Conservation (phyloP, 2,329 filamentous ascomycete species). For the Penicillium glabrum region DNA sequence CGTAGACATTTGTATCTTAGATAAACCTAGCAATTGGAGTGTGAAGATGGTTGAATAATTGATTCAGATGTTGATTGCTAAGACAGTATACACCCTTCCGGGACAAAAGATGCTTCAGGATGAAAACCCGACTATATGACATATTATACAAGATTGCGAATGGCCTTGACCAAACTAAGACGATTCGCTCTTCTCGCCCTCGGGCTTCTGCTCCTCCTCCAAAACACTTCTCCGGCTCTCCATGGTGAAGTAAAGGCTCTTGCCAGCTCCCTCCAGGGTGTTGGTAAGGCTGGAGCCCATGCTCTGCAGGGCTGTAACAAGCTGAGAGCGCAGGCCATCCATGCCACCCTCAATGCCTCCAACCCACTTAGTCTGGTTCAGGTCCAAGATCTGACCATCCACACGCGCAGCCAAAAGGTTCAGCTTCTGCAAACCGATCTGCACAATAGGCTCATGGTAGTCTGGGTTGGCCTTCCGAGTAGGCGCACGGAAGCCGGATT, state of each 20-base stretch:
- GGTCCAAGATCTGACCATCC: constrained; percentile 81
- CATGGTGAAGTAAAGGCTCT: constrained; percentile 82
- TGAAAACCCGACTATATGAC: constrained; percentile 21
- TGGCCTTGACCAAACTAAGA: constrained; percentile 19
- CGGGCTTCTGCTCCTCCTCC: constrained; percentile 64
- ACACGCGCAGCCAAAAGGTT: constrained; percentile 82
- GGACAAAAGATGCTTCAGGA: constrained; percentile 19
- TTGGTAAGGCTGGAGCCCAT: constrained; percentile 75
- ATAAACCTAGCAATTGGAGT: too few relatives aligned
- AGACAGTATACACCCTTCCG: constrained; percentile 23
- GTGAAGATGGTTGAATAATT: background rate
- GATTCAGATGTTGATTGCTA: constrained; percentile 12
- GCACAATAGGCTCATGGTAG: constrained; percentile 77
- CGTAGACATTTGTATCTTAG: too few relatives aligned
- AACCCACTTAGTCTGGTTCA: constrained; percentile 68
- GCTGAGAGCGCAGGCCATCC: constrained; percentile 75
- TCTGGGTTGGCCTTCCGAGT: constrained; percentile 72
- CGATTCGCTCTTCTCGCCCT: constrained; percentile 35
- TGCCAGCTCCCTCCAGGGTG: constrained; percentile 75
- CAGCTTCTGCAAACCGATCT: constrained; percentile 81
- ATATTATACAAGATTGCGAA: constrained; percentile 37
- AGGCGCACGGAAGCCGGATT: constrained; percentile 74
- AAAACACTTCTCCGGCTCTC: constrained; percentile 79
- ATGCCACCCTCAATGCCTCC: constrained; percentile 78
- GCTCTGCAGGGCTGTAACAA: constrained; percentile 77